These are phyloP conservation scores for Oryza rufipogon DNA, from an alignment of 176 grass and related monocot genomes.

Conservation along the genomic window DNA sequence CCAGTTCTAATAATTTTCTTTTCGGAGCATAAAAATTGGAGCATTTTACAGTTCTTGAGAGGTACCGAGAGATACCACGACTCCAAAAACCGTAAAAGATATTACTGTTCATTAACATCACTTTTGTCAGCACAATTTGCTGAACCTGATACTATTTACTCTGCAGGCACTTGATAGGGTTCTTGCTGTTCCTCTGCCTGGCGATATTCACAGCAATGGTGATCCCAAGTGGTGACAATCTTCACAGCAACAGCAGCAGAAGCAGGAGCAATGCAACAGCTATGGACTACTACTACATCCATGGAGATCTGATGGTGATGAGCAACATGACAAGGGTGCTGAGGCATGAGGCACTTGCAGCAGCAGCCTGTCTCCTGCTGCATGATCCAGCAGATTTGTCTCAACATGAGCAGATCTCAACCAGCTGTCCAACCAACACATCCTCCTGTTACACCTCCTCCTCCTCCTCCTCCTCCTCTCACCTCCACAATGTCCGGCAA, in stretches of 20 bases:
- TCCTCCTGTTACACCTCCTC: constrained; percentile 20
- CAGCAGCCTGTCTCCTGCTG: constrained; percentile 50
- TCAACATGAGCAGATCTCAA: constrained; percentile 44
- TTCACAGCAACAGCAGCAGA: not conserved
- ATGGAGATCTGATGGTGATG: constrained; percentile 41
- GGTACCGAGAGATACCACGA: not conserved
- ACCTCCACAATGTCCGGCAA: not conserved
- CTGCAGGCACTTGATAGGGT: constrained; percentile 82
- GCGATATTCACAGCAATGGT: constrained; percentile 72
- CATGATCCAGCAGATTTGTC: constrained; percentile 37
- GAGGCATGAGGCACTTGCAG: constrained; percentile 41
- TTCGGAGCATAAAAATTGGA: not conserved
- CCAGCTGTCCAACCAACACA: constrained; percentile 53
- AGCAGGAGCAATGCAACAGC: not conserved
- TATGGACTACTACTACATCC: constrained; percentile 11
- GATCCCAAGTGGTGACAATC: constrained; percentile 43
- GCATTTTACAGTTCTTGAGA: not conserved
- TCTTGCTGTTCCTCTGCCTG: constrained; percentile 77
- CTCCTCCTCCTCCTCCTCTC: constrained; percentile 10
- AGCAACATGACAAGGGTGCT: constrained; percentile 48
- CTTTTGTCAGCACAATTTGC: not conserved
- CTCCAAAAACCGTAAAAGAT: not conserved
- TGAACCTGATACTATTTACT: not conserved
- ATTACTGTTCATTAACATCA: not conserved
- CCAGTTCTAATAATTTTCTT: not conserved